A percentile compares a stretch with the other conserved stretches of the same genome.
Evolutionary conservation across 352 stramenopile genomes (phyloP).

Genomic region (Peronospora belbahrii): DNA sequence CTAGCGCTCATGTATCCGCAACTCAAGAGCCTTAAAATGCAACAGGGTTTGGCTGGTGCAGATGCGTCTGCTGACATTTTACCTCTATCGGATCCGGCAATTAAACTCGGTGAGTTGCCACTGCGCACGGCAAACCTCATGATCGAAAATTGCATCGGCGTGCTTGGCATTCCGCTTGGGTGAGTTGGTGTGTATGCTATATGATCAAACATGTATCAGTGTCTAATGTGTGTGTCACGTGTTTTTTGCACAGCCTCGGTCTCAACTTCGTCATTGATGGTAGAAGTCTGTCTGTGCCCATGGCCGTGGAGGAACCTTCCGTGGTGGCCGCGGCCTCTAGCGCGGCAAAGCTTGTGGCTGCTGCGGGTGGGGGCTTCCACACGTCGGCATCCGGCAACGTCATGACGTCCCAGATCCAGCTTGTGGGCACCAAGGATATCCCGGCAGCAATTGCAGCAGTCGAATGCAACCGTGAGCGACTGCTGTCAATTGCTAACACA

Average conservation of each 20-base stretch:
- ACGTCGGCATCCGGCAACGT: conserved; percentile 74
- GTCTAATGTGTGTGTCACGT: neutral
- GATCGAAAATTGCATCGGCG: conserved; percentile 87
- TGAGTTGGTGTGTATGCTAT: conserved; percentile 17
- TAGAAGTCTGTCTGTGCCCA: conserved; percentile 66
- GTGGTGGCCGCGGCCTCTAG: conserved; percentile 80
- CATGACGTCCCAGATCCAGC: conserved; percentile 84
- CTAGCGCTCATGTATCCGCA: conserved; percentile 80
- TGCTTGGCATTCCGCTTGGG: conserved; percentile 77
- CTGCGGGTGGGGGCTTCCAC: conserved; percentile 60
- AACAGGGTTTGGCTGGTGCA: conserved; percentile 7
- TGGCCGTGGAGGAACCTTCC: conserved; percentile 82
- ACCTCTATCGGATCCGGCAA: conserved; percentile 20
- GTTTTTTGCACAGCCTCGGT: conserved; percentile 33
- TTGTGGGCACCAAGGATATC: conserved; percentile 68
- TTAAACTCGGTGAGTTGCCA: conserved; percentile 61
- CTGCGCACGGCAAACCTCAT: conserved; percentile 79
- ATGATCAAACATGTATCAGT: neutral
- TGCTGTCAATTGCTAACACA: conserved; percentile 68
- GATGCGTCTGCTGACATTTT: conserved; percentile 7
- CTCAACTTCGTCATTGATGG: conserved; percentile 86
- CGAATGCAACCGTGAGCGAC: conserved; percentile 36
- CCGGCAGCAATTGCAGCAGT: conserved; percentile 44
- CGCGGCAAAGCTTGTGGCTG: conserved; percentile 72
- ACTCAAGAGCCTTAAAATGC: conserved; percentile 39